Evolutionary conservation across 2,329 filamentous ascomycete species (phyloP).

Genomic region (Ilyonectria destructans): DNA sequence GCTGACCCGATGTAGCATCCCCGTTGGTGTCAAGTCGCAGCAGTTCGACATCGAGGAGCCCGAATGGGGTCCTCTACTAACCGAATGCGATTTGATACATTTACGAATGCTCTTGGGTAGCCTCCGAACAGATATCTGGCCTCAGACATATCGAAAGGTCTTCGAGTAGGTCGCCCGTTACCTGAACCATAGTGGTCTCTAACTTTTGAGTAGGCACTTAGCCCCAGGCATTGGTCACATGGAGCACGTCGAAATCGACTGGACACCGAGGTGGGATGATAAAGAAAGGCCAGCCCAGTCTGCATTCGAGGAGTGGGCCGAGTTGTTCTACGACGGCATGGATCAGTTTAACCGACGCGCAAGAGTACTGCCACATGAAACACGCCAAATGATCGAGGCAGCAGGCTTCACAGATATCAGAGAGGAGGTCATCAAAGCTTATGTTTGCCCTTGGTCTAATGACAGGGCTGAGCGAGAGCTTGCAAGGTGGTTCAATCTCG

Average conservation of each 20-base stretch:
- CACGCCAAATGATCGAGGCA: conserved; percentile 72
- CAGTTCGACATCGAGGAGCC: conserved; percentile 84
- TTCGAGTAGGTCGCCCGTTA: conserved; percentile 68
- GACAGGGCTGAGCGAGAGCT: conserved; percentile 78
- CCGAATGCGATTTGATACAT: conserved; percentile 86
- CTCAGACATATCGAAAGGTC: conserved; percentile 79
- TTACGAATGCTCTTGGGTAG: conserved; percentile 85
- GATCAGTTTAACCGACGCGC: conserved; percentile 76
- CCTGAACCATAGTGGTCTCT: conserved; percentile 18
- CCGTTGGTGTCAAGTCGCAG: conserved; percentile 68
- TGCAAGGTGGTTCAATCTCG: conserved; percentile 88
- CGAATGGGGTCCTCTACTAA: conserved; percentile 68
- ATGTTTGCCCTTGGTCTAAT: conserved; percentile 81
- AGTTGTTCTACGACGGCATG: conserved; percentile 79
- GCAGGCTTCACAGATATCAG: conserved; percentile 87
- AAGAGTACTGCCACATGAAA: conserved; percentile 68
- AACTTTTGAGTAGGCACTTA: conserved; percentile 73
- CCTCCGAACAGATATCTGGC: conserved; percentile 79
- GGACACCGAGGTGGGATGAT: conserved; percentile 81
- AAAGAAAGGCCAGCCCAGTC: conserved; percentile 72
- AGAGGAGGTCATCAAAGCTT: conserved; percentile 78
- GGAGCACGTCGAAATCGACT: conserved; percentile 93
- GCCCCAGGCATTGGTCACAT: conserved; percentile 82
- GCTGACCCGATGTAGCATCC: conserved; percentile 71
- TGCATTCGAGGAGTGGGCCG: conserved; percentile 78